Evolutionary conservation across 176 grass and related monocot species (phyloP).

Genomic region (Dactylis glomerata): DNA sequence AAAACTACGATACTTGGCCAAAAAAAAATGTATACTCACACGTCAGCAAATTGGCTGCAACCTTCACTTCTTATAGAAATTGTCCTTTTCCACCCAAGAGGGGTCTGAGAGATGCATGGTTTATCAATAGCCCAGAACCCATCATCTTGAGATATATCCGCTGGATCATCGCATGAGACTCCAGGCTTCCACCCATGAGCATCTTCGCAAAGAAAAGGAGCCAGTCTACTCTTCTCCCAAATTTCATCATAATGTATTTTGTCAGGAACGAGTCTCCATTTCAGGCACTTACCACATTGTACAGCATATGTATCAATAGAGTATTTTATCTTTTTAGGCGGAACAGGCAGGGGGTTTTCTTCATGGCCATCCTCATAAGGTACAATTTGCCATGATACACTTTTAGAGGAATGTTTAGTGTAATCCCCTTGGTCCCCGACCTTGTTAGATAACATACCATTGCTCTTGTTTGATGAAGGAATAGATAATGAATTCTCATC

Average conservation of each 20-base stretch:
- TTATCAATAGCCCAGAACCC: constrained; percentile 75
- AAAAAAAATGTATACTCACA: constrained; percentile 40
- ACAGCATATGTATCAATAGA: constrained; percentile 50
- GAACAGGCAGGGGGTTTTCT: neutral
- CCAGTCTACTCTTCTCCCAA: constrained; percentile 34
- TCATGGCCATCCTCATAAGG: neutral
- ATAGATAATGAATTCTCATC: neutral
- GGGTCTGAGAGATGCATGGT: constrained; percentile 45
- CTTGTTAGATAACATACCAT: neutral
- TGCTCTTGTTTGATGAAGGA: neutral
- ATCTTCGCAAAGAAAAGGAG: constrained; percentile 56
- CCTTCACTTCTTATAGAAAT: constrained; percentile 63
- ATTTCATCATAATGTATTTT: constrained; percentile 82
- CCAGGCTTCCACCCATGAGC: constrained; percentile 59
- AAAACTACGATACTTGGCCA: neutral
- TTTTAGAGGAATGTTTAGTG: neutral
- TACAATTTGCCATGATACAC: neutral
- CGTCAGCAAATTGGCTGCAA: constrained; percentile 64
- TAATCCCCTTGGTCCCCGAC: constrained; percentile 8
- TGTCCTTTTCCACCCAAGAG: constrained; percentile 66
- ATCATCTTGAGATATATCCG: constrained; percentile 59
- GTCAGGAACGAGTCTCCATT: constrained; percentile 67
- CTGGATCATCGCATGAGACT: constrained; percentile 50
- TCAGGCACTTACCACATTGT: constrained; percentile 64
- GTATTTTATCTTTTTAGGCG: constrained; percentile 20